Conservation (phyloP, 2,329 filamentous ascomycete species). For the Purpureocillium takamizusanense region DNA sequence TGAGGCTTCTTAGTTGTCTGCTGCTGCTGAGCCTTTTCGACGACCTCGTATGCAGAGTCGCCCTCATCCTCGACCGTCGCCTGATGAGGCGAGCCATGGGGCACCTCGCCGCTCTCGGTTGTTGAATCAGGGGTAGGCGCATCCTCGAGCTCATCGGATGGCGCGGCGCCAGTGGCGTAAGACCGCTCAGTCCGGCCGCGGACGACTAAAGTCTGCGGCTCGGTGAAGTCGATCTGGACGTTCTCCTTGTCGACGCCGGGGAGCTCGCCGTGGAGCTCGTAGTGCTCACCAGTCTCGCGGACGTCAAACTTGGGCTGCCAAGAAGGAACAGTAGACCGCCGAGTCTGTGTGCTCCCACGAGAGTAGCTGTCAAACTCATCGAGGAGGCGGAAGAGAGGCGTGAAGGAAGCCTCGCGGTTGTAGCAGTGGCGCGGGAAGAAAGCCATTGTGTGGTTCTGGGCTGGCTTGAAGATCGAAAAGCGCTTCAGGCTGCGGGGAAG, state of each 20-base stretch:
- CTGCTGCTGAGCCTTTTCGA: too few relatives aligned
- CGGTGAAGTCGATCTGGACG: slow-evolving; percentile 70
- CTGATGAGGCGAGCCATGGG: slow-evolving; percentile 35
- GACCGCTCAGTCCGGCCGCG: slow-evolving; percentile 60
- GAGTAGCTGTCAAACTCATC: slow-evolving; percentile 54
- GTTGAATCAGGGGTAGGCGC: slow-evolving; percentile 26
- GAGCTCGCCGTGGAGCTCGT: slow-evolving; percentile 74
- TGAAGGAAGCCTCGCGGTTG: slow-evolving; percentile 42
- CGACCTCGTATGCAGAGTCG: slow-evolving; percentile 12
- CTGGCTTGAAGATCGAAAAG: slow-evolving; percentile 11
- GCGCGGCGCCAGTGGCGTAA: slow-evolving; percentile 45
- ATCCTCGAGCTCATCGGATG: slow-evolving; percentile 35
- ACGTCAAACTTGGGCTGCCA: slow-evolving; percentile 76
- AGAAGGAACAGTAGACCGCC: slow-evolving; percentile 30
- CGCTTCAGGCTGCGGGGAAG: slow-evolving; percentile 17
- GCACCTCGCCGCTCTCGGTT: slow-evolving; percentile 25
- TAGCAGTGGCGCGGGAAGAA: slow-evolving; percentile 48
- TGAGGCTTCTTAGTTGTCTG: slow-evolving; percentile 13
- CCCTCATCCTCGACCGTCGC: slow-evolving; percentile 59
- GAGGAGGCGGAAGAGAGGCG: slow-evolving; percentile 54
- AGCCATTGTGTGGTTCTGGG: slow-evolving; percentile 40
- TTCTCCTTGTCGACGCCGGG: slow-evolving; percentile 67
- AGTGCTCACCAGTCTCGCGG: slow-evolving; percentile 57
- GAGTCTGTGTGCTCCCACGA: too few relatives aligned
- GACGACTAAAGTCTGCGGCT: slow-evolving; percentile 63